A percentile compares a stretch with the other conserved stretches of the same genome.
Evolutionary conservation across 345 rosid species (phyloP).

Genomic region (Nasturtium officinale): DNA sequence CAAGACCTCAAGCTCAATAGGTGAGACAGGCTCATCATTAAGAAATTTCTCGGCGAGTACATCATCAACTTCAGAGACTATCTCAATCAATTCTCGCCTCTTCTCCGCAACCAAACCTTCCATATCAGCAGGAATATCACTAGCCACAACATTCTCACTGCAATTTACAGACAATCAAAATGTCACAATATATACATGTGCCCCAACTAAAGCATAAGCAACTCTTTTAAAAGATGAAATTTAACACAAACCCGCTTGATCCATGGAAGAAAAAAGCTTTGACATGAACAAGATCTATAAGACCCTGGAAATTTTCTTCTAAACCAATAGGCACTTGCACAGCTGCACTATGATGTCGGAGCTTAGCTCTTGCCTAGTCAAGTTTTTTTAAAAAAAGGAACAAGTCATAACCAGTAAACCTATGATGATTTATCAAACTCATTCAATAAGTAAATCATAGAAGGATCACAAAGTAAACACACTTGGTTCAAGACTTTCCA

Average conservation of each 20-base stretch:
- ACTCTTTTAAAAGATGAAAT: neutral
- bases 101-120: slow-evolving; percentile 74
- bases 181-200: neutral
- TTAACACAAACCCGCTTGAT: slow-evolving; percentile 73
- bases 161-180: slow-evolving; percentile 36
- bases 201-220: slow-evolving; percentile 1
- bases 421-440: neutral
- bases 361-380: slow-evolving; percentile 84
- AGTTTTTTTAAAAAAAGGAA: slow-evolving; percentile 25
- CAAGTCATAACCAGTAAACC: neutral
- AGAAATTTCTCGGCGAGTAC: slow-evolving; percentile 88
- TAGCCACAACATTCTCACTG: slow-evolving; percentile 79
- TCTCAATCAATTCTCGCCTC: slow-evolving; percentile 83
- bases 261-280: slow-evolving; percentile 83
- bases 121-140: slow-evolving; percentile 81
- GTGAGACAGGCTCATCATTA: slow-evolving; percentile 78
- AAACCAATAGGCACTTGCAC: slow-evolving; percentile 95
- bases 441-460: neutral
- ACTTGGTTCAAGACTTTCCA: slow-evolving; percentile 99
- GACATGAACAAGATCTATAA: slow-evolving; percentile 74
- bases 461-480: neutral
- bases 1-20: slow-evolving; percentile 80
- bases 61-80: slow-evolving; percentile 96
- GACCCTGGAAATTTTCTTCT: slow-evolving; percentile 90
- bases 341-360: slow-evolving; percentile 94